Percentiles rank a stretch among this genome's conserved stretches.
phyloP scores from a whole-genome alignment of 306 rosid species.

The Luffa aegyptiaca region DNA sequence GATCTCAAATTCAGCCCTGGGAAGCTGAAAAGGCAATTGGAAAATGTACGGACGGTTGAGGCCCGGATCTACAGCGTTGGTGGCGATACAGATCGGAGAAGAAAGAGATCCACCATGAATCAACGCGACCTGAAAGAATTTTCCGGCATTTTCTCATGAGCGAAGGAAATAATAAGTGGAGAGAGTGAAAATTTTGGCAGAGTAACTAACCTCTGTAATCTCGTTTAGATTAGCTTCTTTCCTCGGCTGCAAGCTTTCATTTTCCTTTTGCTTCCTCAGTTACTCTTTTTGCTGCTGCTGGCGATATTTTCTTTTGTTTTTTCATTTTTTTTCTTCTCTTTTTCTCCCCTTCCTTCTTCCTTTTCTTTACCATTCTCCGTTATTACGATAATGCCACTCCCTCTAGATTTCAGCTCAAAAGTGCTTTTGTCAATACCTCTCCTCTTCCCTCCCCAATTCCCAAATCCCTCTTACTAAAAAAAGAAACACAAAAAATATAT shows the following conservation, averaged over 20 bases:
- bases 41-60: conserved; percentile 28
- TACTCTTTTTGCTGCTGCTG: background rate
- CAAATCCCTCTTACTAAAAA: too few species aligned
- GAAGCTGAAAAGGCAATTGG: conserved; percentile 12
- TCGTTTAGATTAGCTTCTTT: conserved; percentile 36
- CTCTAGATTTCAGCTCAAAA: background rate
- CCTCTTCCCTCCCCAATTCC: too few species aligned
- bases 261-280: conserved; percentile 6
- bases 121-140: conserved; percentile 8
- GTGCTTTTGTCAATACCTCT: background rate
- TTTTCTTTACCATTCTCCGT: background rate
- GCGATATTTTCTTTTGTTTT: background rate
- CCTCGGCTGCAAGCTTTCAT: conserved; percentile 39
- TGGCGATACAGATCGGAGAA: conserved; percentile 36
- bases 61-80: conserved; percentile 57
- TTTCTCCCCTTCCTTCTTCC: conserved; percentile 5
- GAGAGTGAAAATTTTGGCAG: conserved; percentile 13
- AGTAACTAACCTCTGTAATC: conserved; percentile 6
- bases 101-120: conserved; percentile 28
- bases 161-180: conserved; percentile 5
- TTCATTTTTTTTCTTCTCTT: background rate
- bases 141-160: conserved; percentile 26
- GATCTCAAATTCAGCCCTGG: conserved; percentile 32
- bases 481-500: too few species aligned
- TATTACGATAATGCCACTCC: conserved; percentile 22